These are phyloP conservation scores for Candolleomyces eurysporus DNA, from an alignment of 768 basidiomycete genomes.

Conservation along the genomic window DNA sequence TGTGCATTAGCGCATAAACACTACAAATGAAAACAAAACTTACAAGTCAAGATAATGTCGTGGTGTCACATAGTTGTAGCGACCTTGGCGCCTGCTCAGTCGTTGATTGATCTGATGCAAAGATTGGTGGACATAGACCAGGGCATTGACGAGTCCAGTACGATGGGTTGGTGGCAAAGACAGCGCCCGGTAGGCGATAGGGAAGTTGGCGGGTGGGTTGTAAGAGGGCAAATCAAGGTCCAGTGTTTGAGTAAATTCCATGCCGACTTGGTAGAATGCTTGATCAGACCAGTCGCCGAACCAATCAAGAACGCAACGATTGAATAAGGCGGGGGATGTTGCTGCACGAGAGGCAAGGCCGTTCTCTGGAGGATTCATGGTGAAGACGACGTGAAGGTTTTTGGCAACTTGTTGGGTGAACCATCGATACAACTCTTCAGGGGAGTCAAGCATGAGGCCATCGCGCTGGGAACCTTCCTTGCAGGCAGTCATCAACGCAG, in stretches of 20 bases:
- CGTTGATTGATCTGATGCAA: slow-evolving; percentile 87
- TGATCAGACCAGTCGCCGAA: slow-evolving; percentile 99
- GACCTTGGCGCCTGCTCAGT: slow-evolving; percentile 89
- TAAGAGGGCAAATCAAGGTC: slow-evolving; percentile 90
- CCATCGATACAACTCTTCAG: slow-evolving; percentile 97
- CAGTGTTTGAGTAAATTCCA: slow-evolving; percentile 92
- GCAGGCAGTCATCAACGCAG: slow-evolving; percentile 98
- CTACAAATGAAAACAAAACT: slow-evolving; percentile 33
- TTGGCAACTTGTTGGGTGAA: slow-evolving; percentile 98
- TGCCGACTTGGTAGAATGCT: slow-evolving; percentile 96
- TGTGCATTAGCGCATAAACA: slow-evolving; percentile 9
- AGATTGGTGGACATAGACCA: slow-evolving; percentile 89
- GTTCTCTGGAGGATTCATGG: slow-evolving; percentile 97
- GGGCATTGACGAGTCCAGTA: slow-evolving; percentile 86
- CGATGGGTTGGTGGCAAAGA: slow-evolving; percentile 87
- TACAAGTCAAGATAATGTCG: slow-evolving; percentile 98
- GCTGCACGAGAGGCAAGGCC: slow-evolving; percentile 95
- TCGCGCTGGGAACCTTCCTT: slow-evolving; percentile 99
- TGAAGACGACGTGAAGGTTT: slow-evolving; percentile 98
- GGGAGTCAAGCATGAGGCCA: slow-evolving; percentile 96
- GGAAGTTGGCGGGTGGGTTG: slow-evolving; percentile 78
- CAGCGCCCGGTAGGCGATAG: slow-evolving; percentile 82
- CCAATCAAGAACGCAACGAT: slow-evolving; percentile 99
- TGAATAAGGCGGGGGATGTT: slow-evolving; percentile 97
- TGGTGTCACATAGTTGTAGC: slow-evolving; percentile 95